phyloP scores from a whole-genome alignment of 257 asterid species.

The Plantago major region DNA sequence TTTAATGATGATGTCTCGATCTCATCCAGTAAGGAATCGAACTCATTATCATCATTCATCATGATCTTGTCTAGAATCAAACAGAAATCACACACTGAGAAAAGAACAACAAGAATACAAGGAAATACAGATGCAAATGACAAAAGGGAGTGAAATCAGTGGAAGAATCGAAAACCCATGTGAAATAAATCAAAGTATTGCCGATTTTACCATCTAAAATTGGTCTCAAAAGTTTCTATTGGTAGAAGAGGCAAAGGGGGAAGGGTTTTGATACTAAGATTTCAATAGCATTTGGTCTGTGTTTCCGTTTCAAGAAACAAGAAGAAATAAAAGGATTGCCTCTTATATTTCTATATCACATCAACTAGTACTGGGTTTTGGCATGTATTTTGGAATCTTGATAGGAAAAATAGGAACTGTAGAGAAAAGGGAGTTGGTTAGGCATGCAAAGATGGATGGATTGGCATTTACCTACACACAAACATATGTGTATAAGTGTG shows the following conservation, averaged over 20 bases:
- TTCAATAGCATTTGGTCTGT: slow-evolving; percentile 25
- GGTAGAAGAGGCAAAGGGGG: slow-evolving; percentile 25
- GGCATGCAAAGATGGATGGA: slow-evolving; percentile 78
- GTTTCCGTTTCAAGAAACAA: slow-evolving; percentile 18
- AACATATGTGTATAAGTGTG: slow-evolving; percentile 19
- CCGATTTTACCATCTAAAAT: slow-evolving; percentile 38
- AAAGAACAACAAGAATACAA: slow-evolving; percentile 17
- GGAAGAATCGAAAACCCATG: slow-evolving; percentile 26
- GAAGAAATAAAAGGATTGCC: slow-evolving; percentile 10
- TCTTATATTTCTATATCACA: slow-evolving; percentile 19
- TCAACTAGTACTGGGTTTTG: slow-evolving; percentile 20
- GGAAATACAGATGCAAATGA: background rate
- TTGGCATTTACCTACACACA: background rate
- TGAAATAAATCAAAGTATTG: slow-evolving; percentile 21
- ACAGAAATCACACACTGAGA: background rate
- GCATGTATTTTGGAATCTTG: slow-evolving; percentile 43
- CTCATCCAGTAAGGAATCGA: slow-evolving; percentile 75
- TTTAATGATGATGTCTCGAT: slow-evolving; percentile 61
- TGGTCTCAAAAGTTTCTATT: slow-evolving; percentile 19
- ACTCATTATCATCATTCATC: slow-evolving; percentile 63
- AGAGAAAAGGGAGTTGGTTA: slow-evolving; percentile 51
- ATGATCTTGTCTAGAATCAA: slow-evolving; percentile 22
- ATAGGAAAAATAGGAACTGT: slow-evolving; percentile 15
- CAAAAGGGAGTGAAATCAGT: background rate
- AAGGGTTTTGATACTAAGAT: slow-evolving; percentile 29